Percentiles rank a stretch among this genome's conserved stretches.
phyloP scores from a whole-genome alignment of 768 basidiomycete species.

The Phylloporus sp. region DNA sequence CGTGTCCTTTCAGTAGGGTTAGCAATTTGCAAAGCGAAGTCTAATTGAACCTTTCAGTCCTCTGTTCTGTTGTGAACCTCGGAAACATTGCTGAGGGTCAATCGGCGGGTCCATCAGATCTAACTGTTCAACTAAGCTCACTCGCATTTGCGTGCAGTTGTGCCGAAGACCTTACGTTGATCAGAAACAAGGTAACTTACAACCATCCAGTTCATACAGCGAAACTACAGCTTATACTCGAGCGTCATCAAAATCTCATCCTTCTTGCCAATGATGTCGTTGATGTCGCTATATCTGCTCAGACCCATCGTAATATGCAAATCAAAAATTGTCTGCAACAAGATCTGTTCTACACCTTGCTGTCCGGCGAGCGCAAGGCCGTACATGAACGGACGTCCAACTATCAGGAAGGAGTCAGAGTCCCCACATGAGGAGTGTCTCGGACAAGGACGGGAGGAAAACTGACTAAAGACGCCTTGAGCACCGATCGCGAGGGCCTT shows the following conservation, averaged over 20 bases:
- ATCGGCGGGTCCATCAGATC: too few species aligned
- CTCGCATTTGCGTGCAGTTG: too few species aligned
- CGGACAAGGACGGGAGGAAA: neutral
- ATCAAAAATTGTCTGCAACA: slow-evolving; percentile 65
- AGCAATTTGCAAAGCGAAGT: too few species aligned
- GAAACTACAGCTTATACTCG: slow-evolving; percentile 17
- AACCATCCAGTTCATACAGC: neutral
- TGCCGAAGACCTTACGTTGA: too few species aligned
- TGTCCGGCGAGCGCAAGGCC: slow-evolving; percentile 69
- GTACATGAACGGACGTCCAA: slow-evolving; percentile 74
- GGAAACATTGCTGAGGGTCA: too few species aligned
- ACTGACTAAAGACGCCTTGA: slow-evolving; percentile 70
- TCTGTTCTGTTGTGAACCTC: too few species aligned
- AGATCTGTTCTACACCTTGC: slow-evolving; percentile 70
- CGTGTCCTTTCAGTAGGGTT: too few species aligned
- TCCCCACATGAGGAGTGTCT: neutral
- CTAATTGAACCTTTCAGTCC: too few species aligned
- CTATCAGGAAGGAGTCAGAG: slow-evolving; percentile 30
- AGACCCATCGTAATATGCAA: slow-evolving; percentile 62
- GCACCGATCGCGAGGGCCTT: slow-evolving; percentile 86
- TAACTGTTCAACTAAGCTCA: too few species aligned
- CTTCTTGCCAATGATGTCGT: slow-evolving; percentile 59
- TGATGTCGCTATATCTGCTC: slow-evolving; percentile 51
- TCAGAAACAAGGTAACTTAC: too few species aligned
- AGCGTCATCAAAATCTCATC: slow-evolving; percentile 24